Evolutionary conservation across 305 asterid species (phyloP), one percentile per base, ranked within the genome.

Genomic region (Solanum hybrid): DNA sequence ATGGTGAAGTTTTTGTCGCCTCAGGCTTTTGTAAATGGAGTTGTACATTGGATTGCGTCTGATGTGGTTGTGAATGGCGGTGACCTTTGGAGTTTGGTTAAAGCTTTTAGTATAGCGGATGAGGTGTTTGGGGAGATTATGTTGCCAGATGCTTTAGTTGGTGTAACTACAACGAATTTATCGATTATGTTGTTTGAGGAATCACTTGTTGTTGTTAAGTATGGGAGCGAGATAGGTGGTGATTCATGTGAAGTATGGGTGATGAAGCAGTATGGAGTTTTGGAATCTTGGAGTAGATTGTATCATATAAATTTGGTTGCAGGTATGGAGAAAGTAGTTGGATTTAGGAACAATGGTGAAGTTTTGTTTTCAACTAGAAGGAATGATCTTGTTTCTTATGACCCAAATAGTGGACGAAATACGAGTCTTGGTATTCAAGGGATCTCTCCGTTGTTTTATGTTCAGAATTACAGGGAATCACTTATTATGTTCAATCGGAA

Each of bases 31-130:
- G 83, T 93, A 74, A 88, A 92, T 10, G 95, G 96, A 11, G 20
- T 67, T 67, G 90, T 93, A 39, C 97, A 94, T 90, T 95, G 98
- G 98, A 91, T 94, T 20, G 97, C 91, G 0, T 92, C 89, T 34
- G 90, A 89, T 57, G 86, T 75, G 10, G 31, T 35, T 5, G 51
- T 57, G 33, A 76, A 36, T 9, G 79, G 76, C 22, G 26, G 76
- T 6, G 35, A 8, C 18, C 9, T 80, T 22, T 87, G 42, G 89
- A 89, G 90, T 80, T 91, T 91, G 89, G 79, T 96, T 42, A 40
- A 93, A 79, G 12, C 91, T 2, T 96, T 95, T 87, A 71, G 90
- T 57, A 28, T 95, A 79, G 92, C 75, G 1, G 28, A 89, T 71
- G 97, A 96, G 90, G 87, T 91, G 35, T 94, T 95, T 85, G 73